These are phyloP conservation scores for Lipomyces japonicus DNA, from an alignment of 805 yeast species.

Conservation along the genomic window DNA sequence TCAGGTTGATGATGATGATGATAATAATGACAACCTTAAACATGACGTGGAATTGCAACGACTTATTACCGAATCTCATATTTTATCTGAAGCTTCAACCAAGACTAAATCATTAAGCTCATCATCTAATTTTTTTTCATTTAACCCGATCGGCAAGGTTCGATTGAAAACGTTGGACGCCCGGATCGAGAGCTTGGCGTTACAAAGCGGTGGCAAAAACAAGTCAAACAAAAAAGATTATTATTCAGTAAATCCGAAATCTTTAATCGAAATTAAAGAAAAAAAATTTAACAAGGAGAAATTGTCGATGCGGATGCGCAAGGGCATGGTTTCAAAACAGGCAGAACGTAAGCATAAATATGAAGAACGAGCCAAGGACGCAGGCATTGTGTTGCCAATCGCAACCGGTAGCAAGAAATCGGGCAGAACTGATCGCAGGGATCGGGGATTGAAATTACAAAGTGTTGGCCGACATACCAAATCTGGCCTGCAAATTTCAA, in stretches of 20 bases:
- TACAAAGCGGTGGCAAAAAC: slow-evolving; percentile 7
- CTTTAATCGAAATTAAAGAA: slow-evolving; percentile 4
- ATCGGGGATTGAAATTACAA: slow-evolving; percentile 74
- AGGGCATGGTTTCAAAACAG: slow-evolving; percentile 69
- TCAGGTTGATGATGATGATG: slow-evolving; percentile 30
- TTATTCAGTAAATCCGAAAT: slow-evolving; percentile 22
- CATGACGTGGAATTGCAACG: slow-evolving; percentile 69
- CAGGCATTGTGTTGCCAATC: slow-evolving; percentile 81
- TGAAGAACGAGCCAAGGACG: slow-evolving; percentile 79
- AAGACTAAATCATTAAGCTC: not conserved
- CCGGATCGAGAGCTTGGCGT: slow-evolving; percentile 34
- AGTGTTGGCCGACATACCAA: slow-evolving; percentile 73
- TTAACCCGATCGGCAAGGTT: slow-evolving; percentile 40
- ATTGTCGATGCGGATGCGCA: slow-evolving; percentile 85
- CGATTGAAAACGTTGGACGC: slow-evolving; percentile 40
- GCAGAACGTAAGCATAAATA: slow-evolving; percentile 50
- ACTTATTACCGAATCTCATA: slow-evolving; percentile 64
- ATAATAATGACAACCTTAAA: slow-evolving; percentile 49
- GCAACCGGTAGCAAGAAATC: slow-evolving; percentile 27
- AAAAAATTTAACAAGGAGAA: slow-evolving; percentile 45
- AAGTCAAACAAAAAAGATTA: slow-evolving; percentile 28
- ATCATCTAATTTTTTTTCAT: slow-evolving; percentile 31
- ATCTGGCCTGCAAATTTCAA: slow-evolving; percentile 71
- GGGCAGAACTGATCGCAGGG: slow-evolving; percentile 50
- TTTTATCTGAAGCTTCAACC: slow-evolving; percentile 39